Evolutionary conservation across 164 flowering plant genomes (phyloP).

Genomic region (Houttuynia cordata): DNA sequence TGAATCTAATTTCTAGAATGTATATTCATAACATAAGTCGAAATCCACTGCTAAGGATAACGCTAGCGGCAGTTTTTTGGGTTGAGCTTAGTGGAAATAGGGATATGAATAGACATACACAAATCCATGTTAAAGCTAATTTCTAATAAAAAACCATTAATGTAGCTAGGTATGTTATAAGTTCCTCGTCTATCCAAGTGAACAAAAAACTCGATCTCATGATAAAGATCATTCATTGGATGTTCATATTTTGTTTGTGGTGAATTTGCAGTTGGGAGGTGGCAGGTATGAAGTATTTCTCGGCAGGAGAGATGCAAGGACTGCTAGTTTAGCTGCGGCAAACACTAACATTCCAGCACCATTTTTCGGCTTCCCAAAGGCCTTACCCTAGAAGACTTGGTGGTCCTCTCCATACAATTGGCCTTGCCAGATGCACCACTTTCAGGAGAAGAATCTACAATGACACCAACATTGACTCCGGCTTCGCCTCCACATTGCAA

Average conservation of each 20-base stretch:
- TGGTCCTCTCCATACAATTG: slow-evolving; percentile 24
- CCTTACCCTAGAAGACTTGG: slow-evolving; percentile 15
- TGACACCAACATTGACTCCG: slow-evolving; percentile 20
- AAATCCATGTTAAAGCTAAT: too few species aligned
- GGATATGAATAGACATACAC: too few species aligned
- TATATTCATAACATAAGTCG: too few species aligned
- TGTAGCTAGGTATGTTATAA: too few species aligned
- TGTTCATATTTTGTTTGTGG: not conserved
- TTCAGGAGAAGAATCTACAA: slow-evolving; percentile 19
- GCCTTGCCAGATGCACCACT: slow-evolving; percentile 16
- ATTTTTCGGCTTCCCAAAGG: slow-evolving; percentile 18
- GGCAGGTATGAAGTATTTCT: slow-evolving; percentile 16
- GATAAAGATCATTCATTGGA: not conserved
- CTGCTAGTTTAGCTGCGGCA: slow-evolving; percentile 18
- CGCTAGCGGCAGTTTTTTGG: too few species aligned
- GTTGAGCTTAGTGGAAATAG: too few species aligned
- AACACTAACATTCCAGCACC: slow-evolving; percentile 21
- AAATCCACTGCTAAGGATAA: too few species aligned
- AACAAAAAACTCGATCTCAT: too few species aligned
- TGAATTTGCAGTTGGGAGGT: slow-evolving; percentile 24
- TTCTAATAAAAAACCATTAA: too few species aligned
- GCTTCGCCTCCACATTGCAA: not conserved
- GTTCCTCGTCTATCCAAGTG: too few species aligned
- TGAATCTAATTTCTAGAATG: not conserved
- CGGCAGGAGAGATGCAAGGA: slow-evolving; percentile 25